Conservation (phyloP, 2,329 filamentous ascomycete genomes). For the Colletotrichum trifolii region DNA sequence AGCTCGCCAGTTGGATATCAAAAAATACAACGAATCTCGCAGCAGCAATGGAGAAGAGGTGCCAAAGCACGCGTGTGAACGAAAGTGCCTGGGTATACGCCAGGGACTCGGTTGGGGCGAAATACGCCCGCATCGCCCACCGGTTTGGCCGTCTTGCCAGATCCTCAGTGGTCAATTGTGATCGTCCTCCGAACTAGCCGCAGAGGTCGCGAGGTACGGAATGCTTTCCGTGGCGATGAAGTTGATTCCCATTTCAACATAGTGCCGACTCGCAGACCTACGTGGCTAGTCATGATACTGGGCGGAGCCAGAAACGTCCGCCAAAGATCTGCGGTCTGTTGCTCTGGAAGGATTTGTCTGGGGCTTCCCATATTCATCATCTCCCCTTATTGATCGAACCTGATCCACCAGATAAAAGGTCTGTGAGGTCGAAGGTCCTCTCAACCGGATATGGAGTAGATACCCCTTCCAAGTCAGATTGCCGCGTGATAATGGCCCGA, state of each 20-base stretch:
- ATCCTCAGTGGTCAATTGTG: conserved; percentile 4
- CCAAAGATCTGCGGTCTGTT: not conserved
- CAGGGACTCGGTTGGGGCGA: not conserved
- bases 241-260: not conserved
- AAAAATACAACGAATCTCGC: not conserved
- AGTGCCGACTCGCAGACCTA: not conserved
- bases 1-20: conserved; percentile 12
- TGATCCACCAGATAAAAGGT: too few species aligned
- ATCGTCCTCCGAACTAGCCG: not conserved
- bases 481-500: too few species aligned
- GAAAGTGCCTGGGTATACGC: not conserved
- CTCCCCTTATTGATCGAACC: too few species aligned
- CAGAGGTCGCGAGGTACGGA: conserved; percentile 1
- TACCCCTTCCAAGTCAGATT: too few species aligned
- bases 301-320: not conserved
- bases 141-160: not conserved
- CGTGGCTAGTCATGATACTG: conserved; percentile 8
- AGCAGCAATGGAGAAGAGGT: not conserved
- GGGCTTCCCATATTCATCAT: not conserved
- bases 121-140: not conserved
- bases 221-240: not conserved
- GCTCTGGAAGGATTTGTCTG: not conserved
- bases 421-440: too few species aligned
- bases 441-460: too few species aligned
- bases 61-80: too few species aligned